phyloP scores from a whole-genome alignment of 2,329 filamentous ascomycete species.

The Chrysosporium keratinophilum region DNA sequence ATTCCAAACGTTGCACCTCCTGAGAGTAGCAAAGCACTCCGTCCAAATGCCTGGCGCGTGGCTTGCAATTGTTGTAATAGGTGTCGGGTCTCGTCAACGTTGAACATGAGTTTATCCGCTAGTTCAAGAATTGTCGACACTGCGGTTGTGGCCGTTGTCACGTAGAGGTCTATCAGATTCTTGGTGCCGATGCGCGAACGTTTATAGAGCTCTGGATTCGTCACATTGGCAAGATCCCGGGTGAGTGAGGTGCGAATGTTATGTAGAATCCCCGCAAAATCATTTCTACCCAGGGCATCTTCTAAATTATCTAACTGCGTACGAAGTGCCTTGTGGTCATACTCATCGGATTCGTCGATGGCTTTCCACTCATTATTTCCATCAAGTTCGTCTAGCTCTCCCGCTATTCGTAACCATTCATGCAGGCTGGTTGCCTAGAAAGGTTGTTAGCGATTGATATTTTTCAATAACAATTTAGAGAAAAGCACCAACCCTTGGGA shows the following conservation, averaged over 20 bases:
- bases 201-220: conserved; percentile 68
- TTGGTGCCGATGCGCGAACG: conserved; percentile 83
- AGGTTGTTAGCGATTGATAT: background rate
- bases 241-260: conserved; percentile 70
- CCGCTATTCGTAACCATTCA: conserved; percentile 67
- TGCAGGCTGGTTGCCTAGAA: conserved; percentile 36
- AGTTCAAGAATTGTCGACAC: conserved; percentile 60
- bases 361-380: conserved; percentile 73
- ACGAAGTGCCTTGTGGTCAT: conserved; percentile 59
- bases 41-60: conserved; percentile 70
- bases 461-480: background rate
- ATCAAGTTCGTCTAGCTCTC: conserved; percentile 67
- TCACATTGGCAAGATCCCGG: conserved; percentile 76
- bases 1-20: conserved; percentile 85
- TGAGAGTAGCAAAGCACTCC: conserved; percentile 70
- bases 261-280: conserved; percentile 67
- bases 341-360: conserved; percentile 56
- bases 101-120: conserved; percentile 42
- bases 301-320: conserved; percentile 63
- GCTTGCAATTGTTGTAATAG: conserved; percentile 60
- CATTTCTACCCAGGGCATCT: conserved; percentile 58
- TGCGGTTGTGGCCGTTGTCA: conserved; percentile 64
- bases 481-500: background rate
- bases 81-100: conserved; percentile 48
- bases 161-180: conserved; percentile 73